Base-by-base conservation (phyloP, 2,329 filamentous ascomycete genomes). In the Aphanocladium album region DNA sequence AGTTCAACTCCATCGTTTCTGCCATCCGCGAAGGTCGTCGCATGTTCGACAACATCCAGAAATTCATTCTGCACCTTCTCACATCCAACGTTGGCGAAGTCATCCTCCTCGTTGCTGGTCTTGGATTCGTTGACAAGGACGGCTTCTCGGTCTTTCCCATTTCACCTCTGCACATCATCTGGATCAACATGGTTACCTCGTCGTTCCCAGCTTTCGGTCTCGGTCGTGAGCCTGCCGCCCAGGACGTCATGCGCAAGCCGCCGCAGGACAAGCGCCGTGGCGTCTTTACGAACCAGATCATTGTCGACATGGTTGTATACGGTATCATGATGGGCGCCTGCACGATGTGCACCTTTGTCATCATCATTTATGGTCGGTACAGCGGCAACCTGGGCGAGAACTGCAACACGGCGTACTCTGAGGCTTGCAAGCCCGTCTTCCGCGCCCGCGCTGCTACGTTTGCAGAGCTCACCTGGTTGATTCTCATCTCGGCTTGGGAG, bases 101-200 rank as follows among this genome's bases (percentile, higher is more conserved):
- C 8, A 87, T 90, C 63, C 87, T 91, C 1, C 80, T 96, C 17
- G 85, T 96, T 27, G 87, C 91, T 43, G 92, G 92, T 57, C 84
- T 96, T 4, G 89, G 81, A 0, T 96, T 96, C 77, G 89, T 91
- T 68, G 92, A 96, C 69, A 66, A 74, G 2, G 77, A 80, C 11
- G 82, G 84, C 9, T 82, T 90, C 63, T 95, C 91, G 0, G 91
- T 96, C 11, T 96, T 96, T 73, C 92, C 91, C 5, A 84, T 96
- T 49, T 86, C 90, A 0, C 91, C 92, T 0, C 85, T 96, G 12
- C 88, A 96, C 68, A 93, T 96, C 64, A 83, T 96, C 62, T 96
- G 91, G 91, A 91, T 96, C 72, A 96, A 96, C 74, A 93, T 96
- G 89, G 83, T 95, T 60, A 96, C 92, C 0, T 93, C 90, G 45